Percentiles rank a stretch among this genome's conserved stretches.
phyloP scores from a whole-genome alignment of 2,329 filamentous ascomycete genomes.

The Claviceps spartinae region DNA sequence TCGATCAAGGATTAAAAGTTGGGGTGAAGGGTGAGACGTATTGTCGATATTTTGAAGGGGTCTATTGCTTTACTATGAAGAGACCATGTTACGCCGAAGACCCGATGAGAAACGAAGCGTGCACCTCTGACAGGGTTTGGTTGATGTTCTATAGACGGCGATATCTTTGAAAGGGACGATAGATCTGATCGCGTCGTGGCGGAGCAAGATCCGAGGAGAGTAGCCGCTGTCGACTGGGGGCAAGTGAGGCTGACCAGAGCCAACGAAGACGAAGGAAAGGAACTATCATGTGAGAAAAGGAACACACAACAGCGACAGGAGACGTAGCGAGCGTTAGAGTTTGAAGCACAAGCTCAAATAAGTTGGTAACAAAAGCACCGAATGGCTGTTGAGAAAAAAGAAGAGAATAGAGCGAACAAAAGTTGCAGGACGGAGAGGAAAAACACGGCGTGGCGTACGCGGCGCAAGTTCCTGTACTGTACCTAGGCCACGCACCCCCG shows the following conservation, averaged over 20 bases:
- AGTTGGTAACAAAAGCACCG: slow-evolving; percentile 1
- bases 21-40: neutral
- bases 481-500: slow-evolving; percentile 1
- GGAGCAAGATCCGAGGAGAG: neutral
- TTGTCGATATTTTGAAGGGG: neutral
- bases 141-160: neutral
- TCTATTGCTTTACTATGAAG: neutral
- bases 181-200: slow-evolving; percentile 1
- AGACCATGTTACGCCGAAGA: slow-evolving; percentile 3
- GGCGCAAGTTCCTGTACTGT: neutral
- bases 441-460: neutral
- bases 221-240: neutral
- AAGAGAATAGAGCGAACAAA: neutral
- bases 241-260: neutral
- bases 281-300: neutral
- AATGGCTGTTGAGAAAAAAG: neutral
- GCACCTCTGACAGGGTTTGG: neutral
- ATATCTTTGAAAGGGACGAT: neutral
- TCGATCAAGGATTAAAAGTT: neutral
- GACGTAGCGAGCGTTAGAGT: slow-evolving; percentile 4
- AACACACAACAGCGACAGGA: neutral
- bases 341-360: neutral
- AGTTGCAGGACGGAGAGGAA: neutral
- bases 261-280: neutral
- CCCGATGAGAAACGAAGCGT: neutral